Base-by-base conservation (phyloP, 2,329 filamentous ascomycete genomes). In the Colletotrichum sp. region DNA sequence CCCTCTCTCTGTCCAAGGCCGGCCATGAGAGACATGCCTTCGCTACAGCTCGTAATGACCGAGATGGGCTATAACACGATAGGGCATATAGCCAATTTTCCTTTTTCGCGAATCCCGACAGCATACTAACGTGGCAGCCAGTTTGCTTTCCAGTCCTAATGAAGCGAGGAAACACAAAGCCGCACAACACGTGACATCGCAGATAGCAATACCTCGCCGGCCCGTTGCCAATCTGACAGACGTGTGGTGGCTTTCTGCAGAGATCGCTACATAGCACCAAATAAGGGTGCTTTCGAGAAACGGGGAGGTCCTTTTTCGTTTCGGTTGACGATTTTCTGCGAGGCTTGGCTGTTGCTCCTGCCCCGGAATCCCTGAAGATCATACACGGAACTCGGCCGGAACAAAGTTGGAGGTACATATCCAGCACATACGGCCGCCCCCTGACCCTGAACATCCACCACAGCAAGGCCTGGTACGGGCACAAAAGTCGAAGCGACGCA, bases 371-470 rank as follows among this genome's bases (percentile, higher is more conserved):
- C 70, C 32, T 72, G 68, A 75, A 72, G 61, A 75, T 72, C 68
- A 72, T 43, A 75, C 63, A 75, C 72, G 61, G 73, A 75, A 72
- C 69, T 68, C 52, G 63, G 63, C 57, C 64, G 73, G 69, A 75
- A 75, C 63, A 68, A 52, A 48, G 36, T 34, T 52, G 24, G 57
- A 52, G 59, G 57, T 55, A 69, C 71, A 21, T 21, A 43, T 60
- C 52, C 48, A 24, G 69, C 39, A 43, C 57, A 26, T 67, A 63
- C 32, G 48, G 72, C 72, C 69, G 68, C 63, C 61, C 72, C 72
- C 69, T 72, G 72, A 67, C 52, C 72, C 52, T 72, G 55, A 57
- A 26, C 39, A 28, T 30, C 55, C 72, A 66, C 60, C 32, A 28
- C 7, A 21, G 43, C 55, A 26, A 43, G 14, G 55, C 24, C 67